Conservation (phyloP, 2,329 filamentous ascomycete genomes). For the Aspergillus sp. region DNA sequence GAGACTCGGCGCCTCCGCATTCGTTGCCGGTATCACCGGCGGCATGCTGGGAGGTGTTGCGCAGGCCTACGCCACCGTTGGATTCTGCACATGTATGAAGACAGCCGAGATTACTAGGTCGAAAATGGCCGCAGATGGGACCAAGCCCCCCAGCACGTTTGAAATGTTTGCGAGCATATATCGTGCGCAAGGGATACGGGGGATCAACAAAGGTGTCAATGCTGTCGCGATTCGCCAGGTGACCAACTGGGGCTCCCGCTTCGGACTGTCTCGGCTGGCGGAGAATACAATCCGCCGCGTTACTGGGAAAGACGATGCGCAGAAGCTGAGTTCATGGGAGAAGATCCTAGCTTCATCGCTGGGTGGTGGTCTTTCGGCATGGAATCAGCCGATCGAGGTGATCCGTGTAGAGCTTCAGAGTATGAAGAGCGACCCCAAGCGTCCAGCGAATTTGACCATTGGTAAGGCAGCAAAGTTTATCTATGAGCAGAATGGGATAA, state of each 20-base stretch:
- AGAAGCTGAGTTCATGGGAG: slow-evolving; percentile 8
- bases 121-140: slow-evolving; percentile 75
- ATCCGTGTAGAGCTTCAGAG: slow-evolving; percentile 15
- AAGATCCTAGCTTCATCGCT: slow-evolving; percentile 20
- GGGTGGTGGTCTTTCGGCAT: slow-evolving; percentile 16
- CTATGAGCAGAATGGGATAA: slow-evolving; percentile 8
- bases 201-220: slow-evolving; percentile 7
- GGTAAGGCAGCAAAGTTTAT: slow-evolving; percentile 8
- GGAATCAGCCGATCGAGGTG: slow-evolving; percentile 23
- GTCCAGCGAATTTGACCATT: slow-evolving; percentile 8
- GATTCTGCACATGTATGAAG: slow-evolving; percentile 99
- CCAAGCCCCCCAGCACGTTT: slow-evolving; percentile 74
- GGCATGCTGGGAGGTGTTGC: slow-evolving; percentile 90
- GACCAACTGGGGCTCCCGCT: slow-evolving; percentile 1
- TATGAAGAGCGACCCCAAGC: slow-evolving; percentile 12
- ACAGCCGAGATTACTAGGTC: slow-evolving; percentile 97
- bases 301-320: slow-evolving; percentile 4
- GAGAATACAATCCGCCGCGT: background rate
- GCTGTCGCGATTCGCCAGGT: slow-evolving; percentile 2
- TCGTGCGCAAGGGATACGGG: background rate
- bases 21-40: slow-evolving; percentile 79
- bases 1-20: slow-evolving; percentile 74
- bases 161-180: background rate
- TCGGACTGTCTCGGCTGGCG: slow-evolving; percentile 1
- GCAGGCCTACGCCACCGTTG: slow-evolving; percentile 97